These are phyloP conservation scores for Suillus ampliporus DNA, from an alignment of 768 basidiomycete species.

Conservation along the genomic window DNA sequence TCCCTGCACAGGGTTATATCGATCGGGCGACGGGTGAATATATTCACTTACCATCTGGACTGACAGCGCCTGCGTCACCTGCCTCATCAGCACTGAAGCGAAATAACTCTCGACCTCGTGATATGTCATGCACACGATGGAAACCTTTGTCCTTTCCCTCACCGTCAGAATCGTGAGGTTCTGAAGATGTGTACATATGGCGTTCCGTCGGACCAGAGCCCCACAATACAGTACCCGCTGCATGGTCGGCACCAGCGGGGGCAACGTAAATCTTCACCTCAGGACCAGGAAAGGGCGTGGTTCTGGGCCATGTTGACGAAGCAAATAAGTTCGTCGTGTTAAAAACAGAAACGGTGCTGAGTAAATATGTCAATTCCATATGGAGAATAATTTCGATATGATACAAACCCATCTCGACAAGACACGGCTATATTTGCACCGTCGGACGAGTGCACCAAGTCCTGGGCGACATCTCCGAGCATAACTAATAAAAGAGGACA, in stretches of 20 bases:
- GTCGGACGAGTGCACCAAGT: conserved; percentile 52
- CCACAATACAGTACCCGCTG: conserved; percentile 59
- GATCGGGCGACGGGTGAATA: neutral
- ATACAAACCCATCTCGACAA: conserved; percentile 35
- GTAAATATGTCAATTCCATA: neutral
- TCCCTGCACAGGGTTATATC: conserved; percentile 12
- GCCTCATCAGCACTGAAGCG: conserved; percentile 52
- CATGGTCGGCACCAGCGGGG: conserved; percentile 27
- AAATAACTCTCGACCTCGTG: conserved; percentile 27
- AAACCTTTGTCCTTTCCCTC: conserved; percentile 38
- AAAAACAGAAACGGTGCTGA: conserved; percentile 30
- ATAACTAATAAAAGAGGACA: conserved; percentile 20
- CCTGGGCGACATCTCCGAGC: conserved; percentile 42
- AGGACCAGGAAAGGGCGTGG: conserved; percentile 15
- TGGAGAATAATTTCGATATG: neutral
- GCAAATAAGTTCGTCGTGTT: conserved; percentile 24
- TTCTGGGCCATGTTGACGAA: conserved; percentile 24
- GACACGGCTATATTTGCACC: conserved; percentile 44
- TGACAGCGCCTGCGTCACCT: conserved; percentile 58
- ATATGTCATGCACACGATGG: conserved; percentile 58
- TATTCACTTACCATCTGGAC: conserved; percentile 47
- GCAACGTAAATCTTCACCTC: conserved; percentile 21
- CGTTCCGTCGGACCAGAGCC: conserved; percentile 46
- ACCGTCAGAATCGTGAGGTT: conserved; percentile 36
- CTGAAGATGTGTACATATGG: conserved; percentile 61